Evolutionary conservation across 2,329 filamentous ascomycete genomes (phyloP).

Genomic region (Diaporthe nobilis): DNA sequence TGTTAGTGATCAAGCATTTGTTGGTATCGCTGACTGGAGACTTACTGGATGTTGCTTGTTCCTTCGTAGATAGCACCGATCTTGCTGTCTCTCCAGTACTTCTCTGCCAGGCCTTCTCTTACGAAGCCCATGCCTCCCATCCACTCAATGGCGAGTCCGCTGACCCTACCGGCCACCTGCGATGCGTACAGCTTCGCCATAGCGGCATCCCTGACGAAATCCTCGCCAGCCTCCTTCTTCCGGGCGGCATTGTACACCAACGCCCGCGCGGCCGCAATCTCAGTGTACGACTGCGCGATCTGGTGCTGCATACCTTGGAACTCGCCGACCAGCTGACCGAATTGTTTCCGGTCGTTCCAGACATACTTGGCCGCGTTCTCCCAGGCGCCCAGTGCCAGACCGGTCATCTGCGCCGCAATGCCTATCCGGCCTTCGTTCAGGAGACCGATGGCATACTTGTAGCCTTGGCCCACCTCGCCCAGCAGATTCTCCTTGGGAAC

Average conservation of each 20-base stretch:
- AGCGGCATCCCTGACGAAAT: slow-evolving; percentile 95
- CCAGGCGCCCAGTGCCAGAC: slow-evolving; percentile 92
- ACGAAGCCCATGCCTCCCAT: slow-evolving; percentile 99
- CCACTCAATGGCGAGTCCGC: slow-evolving; percentile 93
- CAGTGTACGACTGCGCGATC: slow-evolving; percentile 94
- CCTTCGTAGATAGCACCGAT: slow-evolving; percentile 99
- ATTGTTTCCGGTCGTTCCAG: slow-evolving; percentile 99
- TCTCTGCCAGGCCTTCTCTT: slow-evolving; percentile 94
- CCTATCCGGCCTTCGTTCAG: slow-evolving; percentile 98
- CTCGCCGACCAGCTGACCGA: slow-evolving; percentile 91
- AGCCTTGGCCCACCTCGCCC: slow-evolving; percentile 90
- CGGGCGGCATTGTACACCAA: slow-evolving; percentile 96
- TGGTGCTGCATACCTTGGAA: slow-evolving; percentile 99
- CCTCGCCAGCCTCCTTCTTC: slow-evolving; percentile 97
- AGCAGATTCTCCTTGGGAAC: slow-evolving; percentile 90
- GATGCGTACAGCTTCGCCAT: slow-evolving; percentile 98
- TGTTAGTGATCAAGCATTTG: slow-evolving; percentile 46
- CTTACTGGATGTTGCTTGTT: slow-evolving; percentile 81
- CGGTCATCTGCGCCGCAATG: slow-evolving; percentile 99
- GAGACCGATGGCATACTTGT: slow-evolving; percentile 96
- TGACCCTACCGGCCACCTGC: slow-evolving; percentile 91
- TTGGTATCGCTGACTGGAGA: slow-evolving; percentile 31
- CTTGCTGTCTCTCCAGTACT: slow-evolving; percentile 98
- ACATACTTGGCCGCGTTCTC: slow-evolving; percentile 96
- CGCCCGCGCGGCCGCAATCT: slow-evolving; percentile 91